A percentile compares a stretch with the other conserved stretches of the same genome.
phyloP scores from a whole-genome alignment of 495 filamentous ascomycete genomes.

The Hyphodiscus hymeniophilus region DNA sequence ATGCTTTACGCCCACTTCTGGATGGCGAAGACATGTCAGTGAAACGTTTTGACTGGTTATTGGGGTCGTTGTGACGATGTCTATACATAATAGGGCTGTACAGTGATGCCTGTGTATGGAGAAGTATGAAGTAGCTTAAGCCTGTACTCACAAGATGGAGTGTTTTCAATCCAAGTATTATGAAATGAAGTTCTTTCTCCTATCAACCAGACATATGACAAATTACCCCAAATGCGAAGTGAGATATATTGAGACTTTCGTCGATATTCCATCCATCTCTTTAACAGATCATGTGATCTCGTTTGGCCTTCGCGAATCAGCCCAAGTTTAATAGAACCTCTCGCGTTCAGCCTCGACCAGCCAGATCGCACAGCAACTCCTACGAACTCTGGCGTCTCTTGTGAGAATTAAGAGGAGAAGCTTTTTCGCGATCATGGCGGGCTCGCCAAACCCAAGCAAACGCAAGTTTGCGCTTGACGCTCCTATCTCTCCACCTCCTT shows the following conservation, averaged over 20 bases:
- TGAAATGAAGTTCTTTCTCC: no score
- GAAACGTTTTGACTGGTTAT: constrained; percentile 11
- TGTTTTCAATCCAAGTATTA: no score
- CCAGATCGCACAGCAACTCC: neutral
- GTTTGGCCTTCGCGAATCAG: no score
- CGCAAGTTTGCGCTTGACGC: constrained; percentile 24
- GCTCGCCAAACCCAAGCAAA: constrained; percentile 15
- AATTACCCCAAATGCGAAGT: no score
- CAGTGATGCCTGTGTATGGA: neutral
- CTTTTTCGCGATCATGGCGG: constrained; percentile 10
- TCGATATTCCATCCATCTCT: no score
- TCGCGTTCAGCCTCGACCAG: neutral
- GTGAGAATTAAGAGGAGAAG: neutral
- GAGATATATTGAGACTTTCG: no score
- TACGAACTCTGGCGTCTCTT: constrained; percentile 6
- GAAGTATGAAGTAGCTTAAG: neutral
- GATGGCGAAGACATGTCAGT: constrained; percentile 6
- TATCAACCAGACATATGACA: no score
- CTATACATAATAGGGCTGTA: no score
- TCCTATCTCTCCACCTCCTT: constrained; percentile 51
- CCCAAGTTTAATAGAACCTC: no score
- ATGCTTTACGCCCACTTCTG: constrained; percentile 9
- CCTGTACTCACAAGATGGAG: no score
- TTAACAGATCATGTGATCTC: no score
- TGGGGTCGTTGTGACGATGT: constrained; percentile 4